phyloP scores from a whole-genome alignment of 2,329 filamentous ascomycete genomes.

The Diaporthe destruens region DNA sequence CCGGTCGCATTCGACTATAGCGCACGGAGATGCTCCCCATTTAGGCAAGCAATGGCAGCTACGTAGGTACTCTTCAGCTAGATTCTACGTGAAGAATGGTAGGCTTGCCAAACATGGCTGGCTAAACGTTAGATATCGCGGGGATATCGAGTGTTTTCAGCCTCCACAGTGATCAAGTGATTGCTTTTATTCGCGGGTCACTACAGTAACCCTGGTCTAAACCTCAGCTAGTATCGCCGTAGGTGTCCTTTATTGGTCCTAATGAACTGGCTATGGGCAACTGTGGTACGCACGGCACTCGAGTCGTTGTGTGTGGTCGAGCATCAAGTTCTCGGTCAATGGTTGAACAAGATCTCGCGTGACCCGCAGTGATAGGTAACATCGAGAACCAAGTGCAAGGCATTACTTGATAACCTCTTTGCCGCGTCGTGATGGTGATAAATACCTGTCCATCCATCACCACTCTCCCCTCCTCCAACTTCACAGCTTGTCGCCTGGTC shows the following conservation, averaged over 20 bases:
- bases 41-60: background rate
- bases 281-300: slow-evolving; percentile 8
- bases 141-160: background rate
- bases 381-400: background rate
- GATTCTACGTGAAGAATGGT: background rate
- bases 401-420: slow-evolving; percentile 1
- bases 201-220: background rate
- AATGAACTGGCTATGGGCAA: background rate
- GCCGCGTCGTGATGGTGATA: background rate
- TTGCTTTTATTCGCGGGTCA: background rate
- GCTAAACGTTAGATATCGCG: background rate
- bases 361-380: background rate
- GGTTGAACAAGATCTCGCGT: background rate
- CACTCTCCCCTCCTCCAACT: background rate
- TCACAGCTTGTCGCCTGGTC: background rate
- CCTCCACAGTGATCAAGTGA: slow-evolving; percentile 17
- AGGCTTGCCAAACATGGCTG: background rate
- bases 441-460: background rate
- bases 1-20: slow-evolving; percentile 15
- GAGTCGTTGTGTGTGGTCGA: background rate
- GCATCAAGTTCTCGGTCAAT: background rate
- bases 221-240: slow-evolving; percentile 5
- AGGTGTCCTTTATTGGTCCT: background rate
- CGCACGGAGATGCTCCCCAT: slow-evolving; percentile 1
- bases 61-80: background rate